These are phyloP conservation scores for Spatholobus suberectus DNA, from an alignment of 306 rosid species.

Conservation along the genomic window DNA sequence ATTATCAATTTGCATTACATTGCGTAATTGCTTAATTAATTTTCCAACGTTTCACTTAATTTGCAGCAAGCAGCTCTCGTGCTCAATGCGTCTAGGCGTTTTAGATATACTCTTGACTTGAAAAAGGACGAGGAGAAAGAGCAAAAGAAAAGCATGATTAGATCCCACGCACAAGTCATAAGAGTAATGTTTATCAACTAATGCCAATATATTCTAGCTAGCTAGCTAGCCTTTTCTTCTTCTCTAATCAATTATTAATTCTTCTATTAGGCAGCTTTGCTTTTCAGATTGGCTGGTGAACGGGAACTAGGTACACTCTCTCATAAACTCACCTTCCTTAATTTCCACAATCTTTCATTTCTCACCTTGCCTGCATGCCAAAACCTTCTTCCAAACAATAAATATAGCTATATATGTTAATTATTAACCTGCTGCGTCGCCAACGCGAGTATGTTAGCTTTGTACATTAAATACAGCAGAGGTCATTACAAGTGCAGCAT, in stretches of 20 bases:
- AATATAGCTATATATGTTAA: no score
- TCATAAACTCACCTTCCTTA: no score
- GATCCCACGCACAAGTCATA: conserved; percentile 96
- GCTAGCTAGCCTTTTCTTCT: neutral
- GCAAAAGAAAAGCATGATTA: conserved; percentile 74
- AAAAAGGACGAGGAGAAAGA: conserved; percentile 75
- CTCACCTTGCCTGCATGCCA: neutral
- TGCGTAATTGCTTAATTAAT: no score
- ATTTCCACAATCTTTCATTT: conserved; percentile 17
- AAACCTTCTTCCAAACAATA: no score
- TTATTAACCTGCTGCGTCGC: no score
- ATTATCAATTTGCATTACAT: no score
- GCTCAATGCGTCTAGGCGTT: conserved; percentile 88
- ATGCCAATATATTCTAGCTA: neutral
- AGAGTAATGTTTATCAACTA: conserved; percentile 61
- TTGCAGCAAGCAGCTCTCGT: conserved; percentile 91
- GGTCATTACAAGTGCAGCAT: no score
- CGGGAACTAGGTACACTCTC: conserved; percentile 65
- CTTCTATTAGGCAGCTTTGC: conserved; percentile 81
- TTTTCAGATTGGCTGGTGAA: conserved; percentile 94
- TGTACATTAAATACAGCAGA: no score
- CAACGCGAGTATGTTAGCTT: no score
- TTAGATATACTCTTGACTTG: conserved; percentile 90
- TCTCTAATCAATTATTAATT: conserved; percentile 51
- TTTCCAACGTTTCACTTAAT: conserved; percentile 2